Evolutionary conservation across 1,139 yeast genomes (phyloP), one percentile per base, ranked within the genome.

Genomic region (Magnusiomyces suaveolens): DNA sequence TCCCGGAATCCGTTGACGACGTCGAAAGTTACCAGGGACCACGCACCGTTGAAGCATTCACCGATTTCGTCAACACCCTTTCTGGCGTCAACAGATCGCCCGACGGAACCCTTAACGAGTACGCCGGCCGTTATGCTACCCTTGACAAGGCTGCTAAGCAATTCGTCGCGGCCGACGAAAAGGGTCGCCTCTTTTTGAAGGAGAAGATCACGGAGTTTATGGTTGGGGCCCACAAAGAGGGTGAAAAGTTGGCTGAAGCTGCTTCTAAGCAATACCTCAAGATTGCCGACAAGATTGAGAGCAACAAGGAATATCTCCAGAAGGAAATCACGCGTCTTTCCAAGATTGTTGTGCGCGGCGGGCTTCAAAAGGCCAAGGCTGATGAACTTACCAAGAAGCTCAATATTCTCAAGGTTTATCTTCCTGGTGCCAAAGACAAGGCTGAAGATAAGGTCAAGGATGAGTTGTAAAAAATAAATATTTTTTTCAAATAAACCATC

Each of bases 61-160:
- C 81, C 20, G 64, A 66, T 1, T 79, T 73, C 62, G 71, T 86
- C 53, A 83, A 84, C 64, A 67, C 66, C 2, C 69, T 75, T 49
- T 70, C 80, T 2, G 81, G 80, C 0, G 73, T 81, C n/a, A 69
- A 70, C 59, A 76, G 96, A 62, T 70, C 72, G 36, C 55, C 63
- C 1, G 76, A 75, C 46, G 95, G 95, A 3, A 64, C 70, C 1
- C 71, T 86, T 50, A 66, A 67, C 51, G 65, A 64, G 1, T 60
- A 62, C 10, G 89, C 87, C 10, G 95, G 95, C 23, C 70, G 79
- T 52, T 68, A 82, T 38, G 62, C 64, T 1, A 72, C 69, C 2
- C 57, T 81, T 38, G 81, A 80, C 55, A 60, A 62, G 1, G 56
- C 72, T 46, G 60, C 60, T 23, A 36, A 39, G 43, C 23, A 48